Conservation (phyloP, 306 rosid species). For the Corylus heterophylla region DNA sequence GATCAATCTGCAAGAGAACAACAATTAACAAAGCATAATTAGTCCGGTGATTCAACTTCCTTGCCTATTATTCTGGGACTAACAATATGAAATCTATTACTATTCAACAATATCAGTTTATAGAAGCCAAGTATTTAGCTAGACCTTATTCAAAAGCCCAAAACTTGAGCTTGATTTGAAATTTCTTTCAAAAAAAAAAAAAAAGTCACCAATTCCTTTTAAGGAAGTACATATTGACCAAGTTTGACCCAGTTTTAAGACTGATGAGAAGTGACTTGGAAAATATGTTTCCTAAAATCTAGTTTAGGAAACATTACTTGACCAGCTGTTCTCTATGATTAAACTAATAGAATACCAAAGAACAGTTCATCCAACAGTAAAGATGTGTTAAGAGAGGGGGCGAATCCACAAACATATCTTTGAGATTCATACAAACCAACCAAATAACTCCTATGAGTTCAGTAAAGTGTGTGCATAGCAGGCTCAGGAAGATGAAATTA, state of each 20-base stretch:
- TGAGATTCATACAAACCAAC: not conserved
- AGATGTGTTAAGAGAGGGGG: not conserved
- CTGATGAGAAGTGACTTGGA: not conserved
- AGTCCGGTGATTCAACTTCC: not conserved
- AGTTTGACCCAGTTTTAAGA: not conserved
- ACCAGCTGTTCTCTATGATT: not conserved
- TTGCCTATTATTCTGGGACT: not conserved
- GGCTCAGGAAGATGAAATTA: not conserved
- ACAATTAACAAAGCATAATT: not conserved
- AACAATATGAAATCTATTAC: not conserved
- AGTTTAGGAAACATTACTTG: not conserved
- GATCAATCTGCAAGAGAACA: constrained; percentile 45
- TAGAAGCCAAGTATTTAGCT: not conserved
- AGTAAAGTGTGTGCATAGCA: too few relatives aligned
- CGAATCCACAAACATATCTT: not conserved
- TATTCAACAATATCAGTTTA: not conserved
- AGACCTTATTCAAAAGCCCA: not conserved
- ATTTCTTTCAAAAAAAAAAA: not conserved
- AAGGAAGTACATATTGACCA: not conserved
- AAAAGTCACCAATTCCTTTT: not conserved
- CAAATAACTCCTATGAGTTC: too few relatives aligned
- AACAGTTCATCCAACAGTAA: not conserved
- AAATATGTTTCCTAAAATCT: not conserved
- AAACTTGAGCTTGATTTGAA: not conserved
- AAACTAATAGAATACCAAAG: not conserved